Evolutionary conservation across 768 basidiomycete species (phyloP).

Genomic region (Obba rivulosa): DNA sequence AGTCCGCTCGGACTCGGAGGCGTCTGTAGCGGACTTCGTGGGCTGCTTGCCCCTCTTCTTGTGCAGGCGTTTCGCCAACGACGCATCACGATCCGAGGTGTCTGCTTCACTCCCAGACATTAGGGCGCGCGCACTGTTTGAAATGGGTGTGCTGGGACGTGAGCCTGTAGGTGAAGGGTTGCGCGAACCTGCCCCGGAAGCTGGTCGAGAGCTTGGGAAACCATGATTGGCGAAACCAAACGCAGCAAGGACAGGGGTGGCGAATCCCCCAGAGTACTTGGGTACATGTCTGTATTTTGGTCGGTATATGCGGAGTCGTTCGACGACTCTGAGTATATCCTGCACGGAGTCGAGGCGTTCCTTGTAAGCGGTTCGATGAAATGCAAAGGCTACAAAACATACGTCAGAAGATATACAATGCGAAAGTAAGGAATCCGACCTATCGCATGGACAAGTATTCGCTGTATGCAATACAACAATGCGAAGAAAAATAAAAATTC

Average conservation of each 20-base stretch:
- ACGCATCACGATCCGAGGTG: slow-evolving; percentile 27
- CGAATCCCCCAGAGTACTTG: slow-evolving; percentile 29
- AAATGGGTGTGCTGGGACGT: slow-evolving; percentile 19
- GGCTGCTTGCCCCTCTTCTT: slow-evolving; percentile 24
- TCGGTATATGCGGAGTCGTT: slow-evolving; percentile 60
- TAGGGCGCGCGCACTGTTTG: slow-evolving; percentile 16
- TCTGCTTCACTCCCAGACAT: slow-evolving; percentile 13
- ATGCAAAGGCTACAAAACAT: slow-evolving; percentile 48
- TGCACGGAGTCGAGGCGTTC: slow-evolving; percentile 62
- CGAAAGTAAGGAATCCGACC: slow-evolving; percentile 22
- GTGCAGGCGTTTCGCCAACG: slow-evolving; percentile 15
- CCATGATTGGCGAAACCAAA: slow-evolving; percentile 36
- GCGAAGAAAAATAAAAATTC: slow-evolving; percentile 75
- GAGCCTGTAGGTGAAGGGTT: slow-evolving; percentile 33
- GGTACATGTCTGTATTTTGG: slow-evolving; percentile 38
- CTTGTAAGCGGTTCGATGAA: slow-evolving; percentile 72
- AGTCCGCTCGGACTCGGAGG: slow-evolving; percentile 1
- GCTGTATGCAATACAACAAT: slow-evolving; percentile 55
- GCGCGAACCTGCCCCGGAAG: slow-evolving; percentile 16
- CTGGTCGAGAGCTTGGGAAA: slow-evolving; percentile 11
- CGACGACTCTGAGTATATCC: slow-evolving; percentile 52
- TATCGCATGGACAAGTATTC: slow-evolving; percentile 66
- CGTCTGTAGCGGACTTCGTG: slow-evolving; percentile 14
- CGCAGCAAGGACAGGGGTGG: slow-evolving; percentile 30
- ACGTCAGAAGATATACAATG: not conserved